phyloP scores from a whole-genome alignment of 2,329 filamentous ascomycete species.

The Pseudomassariella vexata region DNA sequence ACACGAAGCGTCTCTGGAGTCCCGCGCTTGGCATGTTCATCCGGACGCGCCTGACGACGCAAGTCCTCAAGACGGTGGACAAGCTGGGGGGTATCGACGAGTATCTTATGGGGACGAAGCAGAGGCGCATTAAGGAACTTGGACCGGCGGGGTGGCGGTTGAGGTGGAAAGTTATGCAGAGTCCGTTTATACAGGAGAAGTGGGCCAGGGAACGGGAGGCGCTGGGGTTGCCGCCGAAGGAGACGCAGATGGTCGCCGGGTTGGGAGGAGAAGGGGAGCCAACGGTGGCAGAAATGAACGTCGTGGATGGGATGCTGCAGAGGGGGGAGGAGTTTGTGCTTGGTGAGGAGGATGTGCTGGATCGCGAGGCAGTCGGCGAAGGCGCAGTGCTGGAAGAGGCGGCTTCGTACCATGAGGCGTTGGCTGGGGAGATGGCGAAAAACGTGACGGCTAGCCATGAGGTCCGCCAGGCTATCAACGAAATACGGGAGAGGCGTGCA shows the following conservation, averaged over 20 bases:
- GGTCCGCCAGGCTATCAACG: too few species aligned
- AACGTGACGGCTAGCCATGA: too few species aligned
- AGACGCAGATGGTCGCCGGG: conserved; percentile 20
- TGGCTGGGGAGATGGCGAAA: background rate
- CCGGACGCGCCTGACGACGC: conserved; percentile 62
- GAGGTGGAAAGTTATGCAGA: conserved; percentile 86
- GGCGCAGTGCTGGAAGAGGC: conserved; percentile 26
- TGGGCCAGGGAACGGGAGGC: conserved; percentile 60
- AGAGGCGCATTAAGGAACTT: conserved; percentile 73
- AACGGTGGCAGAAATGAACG: conserved; percentile 25
- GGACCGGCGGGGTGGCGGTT: conserved; percentile 87
- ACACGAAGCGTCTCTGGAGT: conserved; percentile 62
- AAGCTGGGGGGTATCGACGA: conserved; percentile 86
- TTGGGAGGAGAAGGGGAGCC: conserved; percentile 15
- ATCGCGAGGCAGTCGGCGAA: conserved; percentile 16
- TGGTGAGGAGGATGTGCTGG: conserved; percentile 30
- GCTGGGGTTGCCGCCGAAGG: conserved; percentile 56
- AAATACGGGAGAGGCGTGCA: background rate
- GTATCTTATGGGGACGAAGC: conserved; percentile 79
- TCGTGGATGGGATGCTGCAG: conserved; percentile 34
- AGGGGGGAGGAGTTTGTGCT: conserved; percentile 40
- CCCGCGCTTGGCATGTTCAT: conserved; percentile 56
- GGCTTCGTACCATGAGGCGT: background rate
- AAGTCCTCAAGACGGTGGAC: conserved; percentile 68
- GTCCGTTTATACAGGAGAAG: conserved; percentile 54